Base-by-base conservation (phyloP, 2,329 filamentous ascomycete genomes). In the Colletotrichum musae region DNA sequence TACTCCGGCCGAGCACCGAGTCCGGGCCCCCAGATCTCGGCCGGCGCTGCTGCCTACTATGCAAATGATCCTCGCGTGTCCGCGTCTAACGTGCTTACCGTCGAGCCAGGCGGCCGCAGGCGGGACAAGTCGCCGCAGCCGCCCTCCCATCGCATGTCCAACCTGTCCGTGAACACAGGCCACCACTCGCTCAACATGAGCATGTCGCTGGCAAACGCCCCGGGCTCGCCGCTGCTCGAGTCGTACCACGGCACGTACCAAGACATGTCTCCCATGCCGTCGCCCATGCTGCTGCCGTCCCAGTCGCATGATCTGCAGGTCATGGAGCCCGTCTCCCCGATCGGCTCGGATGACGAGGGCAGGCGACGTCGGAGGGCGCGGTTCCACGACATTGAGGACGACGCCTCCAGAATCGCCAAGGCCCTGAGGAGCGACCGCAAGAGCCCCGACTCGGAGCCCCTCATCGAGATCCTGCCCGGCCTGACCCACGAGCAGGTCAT, bases 221-320 rank as follows among this genome's bases (percentile, higher is more conserved):
- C 94, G 0, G 89, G 89, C 1, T 97, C 94, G 71, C 96, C 95
- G 0, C 85, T 98, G 58, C 88, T 97, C 2, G 95, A 98, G 81
- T 92, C 96, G 1, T 98, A 98, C 80, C 92, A 92, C 71, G 95
- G 95, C 47, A 97, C 95, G 0, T 98, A 97, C 75, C 95, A 98
- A 80, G 94, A 93, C 67, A 93, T 97, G 74, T 97, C 95, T 0
- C 95, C 95, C 0, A 97, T 98, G 94, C 95, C 95, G 0, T 94
- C 94, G 0, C 94, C 95, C 0, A 83, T 95, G 26, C 85, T 91
- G 75, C 76, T 90, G 4, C 79, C 89, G 3, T 68, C 71, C 28
- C 62, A 71, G 5, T 26, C 67, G n/a, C 66, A 69, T 18, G 66
- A 69, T 36, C 28, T 68, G 13, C 59, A 65, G 13, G 72, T 81